Base-by-base conservation (phyloP, 2,329 filamentous ascomycete species). In the Beauveria bassiana region DNA sequence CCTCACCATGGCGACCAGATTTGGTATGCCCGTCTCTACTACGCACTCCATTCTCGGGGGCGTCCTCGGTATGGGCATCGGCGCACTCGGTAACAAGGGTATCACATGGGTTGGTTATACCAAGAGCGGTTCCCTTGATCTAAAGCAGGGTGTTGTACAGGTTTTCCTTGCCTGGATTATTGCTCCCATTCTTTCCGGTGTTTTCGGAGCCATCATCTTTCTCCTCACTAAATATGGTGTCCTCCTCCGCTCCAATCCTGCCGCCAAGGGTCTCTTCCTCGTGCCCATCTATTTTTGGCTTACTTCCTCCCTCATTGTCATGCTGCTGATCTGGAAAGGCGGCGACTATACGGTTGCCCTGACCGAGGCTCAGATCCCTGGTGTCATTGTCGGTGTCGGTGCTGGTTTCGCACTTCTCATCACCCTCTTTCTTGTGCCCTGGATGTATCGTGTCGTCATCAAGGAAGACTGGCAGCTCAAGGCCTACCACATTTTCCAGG, bases 81-180 rank as follows among this genome's bases (percentile, higher is more conserved):
- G 82, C 14, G 71, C 77, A 10, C 72, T 86, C 31, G 84, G 84
- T 6, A 71, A 75, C 2, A 62, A 72, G 2, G 79, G 81, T 64
- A 75, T 87, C 54, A 77, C 79, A 61, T 87, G 85, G 81, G 69
- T 78, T 16, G 80, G 72, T 50, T 72, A 79, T 62, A 74, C 71
- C 10, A 68, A 79, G 2, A 61, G 68, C 8, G 75, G 75, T 1
- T 70, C 67, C 14, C 67, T 70, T 12, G 66, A 69, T 61, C 73
- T 80, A 65, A 75, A 74, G 62, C 67, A 72, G 10, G 81, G 84
- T 64, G 84, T 86, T 7, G 79, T 81, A 43, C 82, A 84, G 63
- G 82, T 86, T 24, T 83, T 85, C 65, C 78, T 85, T 18, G 83
- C 82, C 12, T 85, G 84, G 83, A 77, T 81, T 65, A 83, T 86